Evolutionary conservation across 495 filamentous ascomycete genomes (phyloP).

Genomic region (Tuber umbilicatum): DNA sequence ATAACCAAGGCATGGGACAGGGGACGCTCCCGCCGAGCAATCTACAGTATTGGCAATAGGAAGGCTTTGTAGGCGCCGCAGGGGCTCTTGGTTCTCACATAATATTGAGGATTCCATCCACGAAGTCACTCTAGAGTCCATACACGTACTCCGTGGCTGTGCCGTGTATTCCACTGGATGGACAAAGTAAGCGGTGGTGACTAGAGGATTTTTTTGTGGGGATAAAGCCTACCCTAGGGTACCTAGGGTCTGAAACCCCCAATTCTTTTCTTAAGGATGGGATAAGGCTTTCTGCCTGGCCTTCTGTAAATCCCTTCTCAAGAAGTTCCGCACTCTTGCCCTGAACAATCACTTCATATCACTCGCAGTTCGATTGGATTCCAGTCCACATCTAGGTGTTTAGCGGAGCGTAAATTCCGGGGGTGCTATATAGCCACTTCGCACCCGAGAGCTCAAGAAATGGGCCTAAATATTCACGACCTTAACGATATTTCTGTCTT

Average conservation of each 20-base stretch:
- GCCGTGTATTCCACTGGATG: no score
- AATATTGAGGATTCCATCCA: no score
- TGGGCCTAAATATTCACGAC: constrained; percentile 21
- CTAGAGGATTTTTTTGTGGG: no score
- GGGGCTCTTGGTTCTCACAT: no score
- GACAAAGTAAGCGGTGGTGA: no score
- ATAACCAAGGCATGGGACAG: background rate
- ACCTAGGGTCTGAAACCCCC: no score
- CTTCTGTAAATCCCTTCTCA: background rate
- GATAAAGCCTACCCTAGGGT: no score
- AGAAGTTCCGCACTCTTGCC: background rate
- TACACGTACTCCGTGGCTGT: no score
- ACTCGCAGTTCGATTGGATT: background rate
- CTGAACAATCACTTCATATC: background rate
- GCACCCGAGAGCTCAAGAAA: background rate
- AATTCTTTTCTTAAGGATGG: no score
- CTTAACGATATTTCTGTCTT: constrained; percentile 49
- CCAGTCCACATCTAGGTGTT: background rate
- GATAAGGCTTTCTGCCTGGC: background rate
- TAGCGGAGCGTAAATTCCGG: background rate
- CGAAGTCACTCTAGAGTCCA: no score
- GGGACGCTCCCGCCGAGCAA: background rate
- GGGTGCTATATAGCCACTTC: background rate
- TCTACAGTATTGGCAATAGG: background rate
- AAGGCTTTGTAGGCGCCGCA: no score